Evolutionary conservation across 1,139 yeast species (phyloP), one percentile per base, ranked within the genome.

Genomic region (Yamadazyma spencermartinsiae): DNA sequence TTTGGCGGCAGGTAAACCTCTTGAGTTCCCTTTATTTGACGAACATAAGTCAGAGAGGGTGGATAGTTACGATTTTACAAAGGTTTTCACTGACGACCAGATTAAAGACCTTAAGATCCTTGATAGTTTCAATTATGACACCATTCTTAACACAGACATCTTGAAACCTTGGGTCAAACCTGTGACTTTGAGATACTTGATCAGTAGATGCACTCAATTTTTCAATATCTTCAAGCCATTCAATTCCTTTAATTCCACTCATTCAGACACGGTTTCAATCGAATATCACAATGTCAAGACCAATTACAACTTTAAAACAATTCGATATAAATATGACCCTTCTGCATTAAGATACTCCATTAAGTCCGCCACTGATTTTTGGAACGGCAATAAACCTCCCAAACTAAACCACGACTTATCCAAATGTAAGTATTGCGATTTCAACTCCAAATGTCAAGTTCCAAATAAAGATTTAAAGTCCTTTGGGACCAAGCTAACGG

Each of bases 341-440:
- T 39, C 45, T 0, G 52, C 48, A 5, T 46, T 75, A 1, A 40
- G 54, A 1, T 32, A 45, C 4, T 60, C 67, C 10, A 53, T 73
- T 2, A 34, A 45, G 0, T 45, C 55, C 8, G 66, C 81, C 4
- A 46, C 74, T 35, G 48, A 53, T 12, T 76, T 79, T 45, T 82
- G 87, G 86, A 62, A 65, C 46, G 87, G 87, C 0, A 46, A 56
- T 16, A 57, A 80, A 30, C 50, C 52, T 4, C 82, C 86, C 0
- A 44, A 45, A 4, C 65, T 63, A 12, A 69, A 74, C 0, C 39
- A 51, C 31, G 60, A 70, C 57, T 12, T 67, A 45, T 46, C 50
- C n/a, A 62, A 56, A 38, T 81, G 88, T 54, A 63, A 60, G n/a
- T 60, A 57, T 39, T 82, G 89, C 59, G 80, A 74, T 14, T 81